A percentile compares a stretch with the other conserved stretches of the same genome.
These are phyloP conservation scores for Pleurotus tuber-regium DNA, from an alignment of 768 basidiomycete genomes.

Conservation along the genomic window DNA sequence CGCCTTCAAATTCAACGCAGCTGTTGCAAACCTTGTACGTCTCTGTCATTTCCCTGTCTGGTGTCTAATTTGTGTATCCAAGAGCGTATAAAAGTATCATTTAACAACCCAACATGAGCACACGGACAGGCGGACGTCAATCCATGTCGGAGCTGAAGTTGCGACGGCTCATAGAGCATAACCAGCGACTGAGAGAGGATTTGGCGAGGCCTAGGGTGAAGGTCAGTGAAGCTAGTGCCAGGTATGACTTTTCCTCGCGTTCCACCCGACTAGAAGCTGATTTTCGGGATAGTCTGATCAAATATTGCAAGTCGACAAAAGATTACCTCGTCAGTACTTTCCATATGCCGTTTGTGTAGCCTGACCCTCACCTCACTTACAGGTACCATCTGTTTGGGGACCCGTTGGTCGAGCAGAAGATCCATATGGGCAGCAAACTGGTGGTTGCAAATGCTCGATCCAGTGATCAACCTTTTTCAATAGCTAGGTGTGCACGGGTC, in stretches of 20 bases:
- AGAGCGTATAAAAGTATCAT: too few relatives aligned
- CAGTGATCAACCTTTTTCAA: constrained; percentile 5
- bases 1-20: too few relatives aligned
- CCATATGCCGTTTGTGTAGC: background rate
- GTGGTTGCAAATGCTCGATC: constrained; percentile 43
- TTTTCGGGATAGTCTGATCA: constrained; percentile 67
- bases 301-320: constrained; percentile 91
- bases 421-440: constrained; percentile 79
- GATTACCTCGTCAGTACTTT: constrained; percentile 72
- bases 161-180: constrained; percentile 89
- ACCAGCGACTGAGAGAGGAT: constrained; percentile 87
- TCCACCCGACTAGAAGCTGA: constrained; percentile 17
- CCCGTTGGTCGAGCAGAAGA: constrained; percentile 90
- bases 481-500: too few relatives aligned
- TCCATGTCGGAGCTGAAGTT: constrained; percentile 98
- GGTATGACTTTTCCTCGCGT: constrained; percentile 47
- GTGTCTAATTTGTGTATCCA: too few relatives aligned
- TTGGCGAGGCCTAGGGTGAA: constrained; percentile 81
- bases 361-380: constrained; percentile 27
- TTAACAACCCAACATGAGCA: constrained; percentile 43
- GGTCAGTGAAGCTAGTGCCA: constrained; percentile 89
- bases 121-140: constrained; percentile 65
- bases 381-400: constrained; percentile 96
- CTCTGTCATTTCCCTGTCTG: too few relatives aligned
- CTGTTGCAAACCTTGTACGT: too few relatives aligned